Base-by-base conservation (phyloP, 2,329 filamentous ascomycete genomes). In the Monosporascus sp. region DNA sequence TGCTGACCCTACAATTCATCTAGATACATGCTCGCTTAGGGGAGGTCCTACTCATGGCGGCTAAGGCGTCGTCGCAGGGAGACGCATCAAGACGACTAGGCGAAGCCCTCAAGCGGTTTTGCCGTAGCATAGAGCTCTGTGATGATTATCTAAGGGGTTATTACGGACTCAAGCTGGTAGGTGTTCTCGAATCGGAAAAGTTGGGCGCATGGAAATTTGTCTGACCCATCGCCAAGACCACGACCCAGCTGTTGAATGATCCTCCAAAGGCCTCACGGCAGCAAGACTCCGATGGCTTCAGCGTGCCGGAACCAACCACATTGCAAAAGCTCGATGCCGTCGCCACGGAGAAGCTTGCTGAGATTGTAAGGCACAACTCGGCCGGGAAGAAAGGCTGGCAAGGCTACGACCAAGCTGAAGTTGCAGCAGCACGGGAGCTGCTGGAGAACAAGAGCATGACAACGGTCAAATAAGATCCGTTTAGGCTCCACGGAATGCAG, bases 71-170 rank as follows among this genome's bases (percentile, higher is more conserved):
- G 27, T 61, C 60, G 16, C 73, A 75, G 7, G 70, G 66, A 5
- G 69, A 73, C 27, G 65, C 73, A 3, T 70, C 76, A 44, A 80
- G 79, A 67, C 75, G 82, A 62, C 74, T 94, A 52, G 77, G 81
- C 44, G 88, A 92, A 66, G 86, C 91, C 5, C 71, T 96, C 51
- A 89, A 91, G 67, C 84, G 92, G 59, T 97, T 96, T 72, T 89
- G 88, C 68, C 84, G 94, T 63, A 94, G 91, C 65, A 84, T 97
- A 59, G 94, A 99, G 73, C 81, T 99, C 50, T 97, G 94, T 66
- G 89, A 97, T 63, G 86, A 91, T 67, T 97, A 97, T 68, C 72
- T 97, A 57, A 85, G 94, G 56, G 94, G 92, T 1, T 96, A 91
- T 69, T 97, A 96, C 70, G 94, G 94, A 7, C 75, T 99, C 55